phyloP scores from a whole-genome alignment of 305 asterid genomes.

The Petunia hybrid region DNA sequence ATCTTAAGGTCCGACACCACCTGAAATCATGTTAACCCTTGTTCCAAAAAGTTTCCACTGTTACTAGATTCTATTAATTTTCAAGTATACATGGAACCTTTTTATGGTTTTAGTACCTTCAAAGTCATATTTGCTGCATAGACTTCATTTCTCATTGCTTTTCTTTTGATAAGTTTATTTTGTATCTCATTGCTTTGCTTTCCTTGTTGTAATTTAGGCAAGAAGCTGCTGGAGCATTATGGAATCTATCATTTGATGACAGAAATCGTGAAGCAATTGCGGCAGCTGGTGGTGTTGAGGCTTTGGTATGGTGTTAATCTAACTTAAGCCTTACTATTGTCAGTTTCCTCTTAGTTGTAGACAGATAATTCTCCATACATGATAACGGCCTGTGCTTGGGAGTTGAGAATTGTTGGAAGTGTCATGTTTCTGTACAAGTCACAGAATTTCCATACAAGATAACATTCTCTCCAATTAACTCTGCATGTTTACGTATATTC shows the following conservation, averaged over 20 bases:
- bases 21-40: no score
- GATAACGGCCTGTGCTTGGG: conserved; percentile 3
- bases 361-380: not conserved
- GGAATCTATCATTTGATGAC: conserved; percentile 98
- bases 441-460: conserved; percentile 21
- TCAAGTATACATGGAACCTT: conserved; percentile 9
- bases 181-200: not conserved
- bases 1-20: no score
- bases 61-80: not conserved
- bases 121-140: conserved; percentile 22
- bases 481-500: not conserved
- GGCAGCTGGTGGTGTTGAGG: conserved; percentile 89
- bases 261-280: conserved; percentile 97
- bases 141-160: conserved; percentile 8
- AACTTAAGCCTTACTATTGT: conserved; percentile 2
- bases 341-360: conserved; percentile 5
- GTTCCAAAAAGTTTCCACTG: not conserved
- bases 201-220: conserved; percentile 56
- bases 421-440: conserved; percentile 19
- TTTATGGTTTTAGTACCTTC: conserved; percentile 13
- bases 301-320: conserved; percentile 66
- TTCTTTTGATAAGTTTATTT: conserved; percentile 29
- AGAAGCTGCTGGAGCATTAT: conserved; percentile 99
- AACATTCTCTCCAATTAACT: not conserved
- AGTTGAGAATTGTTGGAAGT: conserved; percentile 23